Conservation (phyloP, 1,284 basidiomycete genomes). For the Cystobasidium sp. region DNA sequence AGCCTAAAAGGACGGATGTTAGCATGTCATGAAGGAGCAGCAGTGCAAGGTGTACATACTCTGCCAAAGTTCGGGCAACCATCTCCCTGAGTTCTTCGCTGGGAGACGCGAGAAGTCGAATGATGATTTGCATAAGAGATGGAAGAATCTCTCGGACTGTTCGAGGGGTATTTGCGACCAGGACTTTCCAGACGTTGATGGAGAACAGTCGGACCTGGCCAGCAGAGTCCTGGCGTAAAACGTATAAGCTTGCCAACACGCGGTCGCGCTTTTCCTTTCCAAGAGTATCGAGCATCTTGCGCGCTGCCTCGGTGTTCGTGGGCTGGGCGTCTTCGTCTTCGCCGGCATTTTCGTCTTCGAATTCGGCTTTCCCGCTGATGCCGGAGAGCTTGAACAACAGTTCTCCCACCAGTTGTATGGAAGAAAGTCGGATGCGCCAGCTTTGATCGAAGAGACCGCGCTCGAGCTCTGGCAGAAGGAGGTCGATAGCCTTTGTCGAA, state of each 20-base stretch:
- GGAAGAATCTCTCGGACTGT: constrained; percentile 91
- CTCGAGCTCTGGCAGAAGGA: constrained; percentile 93
- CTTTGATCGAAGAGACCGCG: constrained; percentile 90
- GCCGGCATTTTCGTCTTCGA: constrained; percentile 85
- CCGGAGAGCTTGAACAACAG: constrained; percentile 97
- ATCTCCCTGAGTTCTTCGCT: constrained; percentile 92
- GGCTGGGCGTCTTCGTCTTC: constrained; percentile 66
- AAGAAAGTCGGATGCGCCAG: constrained; percentile 93
- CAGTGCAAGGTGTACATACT: constrained; percentile 6
- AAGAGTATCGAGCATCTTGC: constrained; percentile 83
- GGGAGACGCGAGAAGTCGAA: constrained; percentile 77
- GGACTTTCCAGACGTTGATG: constrained; percentile 96
- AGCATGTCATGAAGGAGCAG: background rate
- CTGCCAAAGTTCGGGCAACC: constrained; percentile 75
- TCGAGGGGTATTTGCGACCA: constrained; percentile 74
- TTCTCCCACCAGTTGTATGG: constrained; percentile 93
- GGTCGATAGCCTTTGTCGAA: constrained; percentile 86
- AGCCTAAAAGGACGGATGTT: constrained; percentile 60
- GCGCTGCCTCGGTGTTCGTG: constrained; percentile 72
- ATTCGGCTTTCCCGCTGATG: constrained; percentile 86
- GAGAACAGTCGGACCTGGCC: constrained; percentile 87
- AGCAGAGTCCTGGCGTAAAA: constrained; percentile 92
- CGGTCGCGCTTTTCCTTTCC: constrained; percentile 87
- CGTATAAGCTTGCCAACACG: constrained; percentile 86
- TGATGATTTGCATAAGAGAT: constrained; percentile 66